Conservation (phyloP, 805 yeast genomes). For the Lipomyces anomalus region DNA sequence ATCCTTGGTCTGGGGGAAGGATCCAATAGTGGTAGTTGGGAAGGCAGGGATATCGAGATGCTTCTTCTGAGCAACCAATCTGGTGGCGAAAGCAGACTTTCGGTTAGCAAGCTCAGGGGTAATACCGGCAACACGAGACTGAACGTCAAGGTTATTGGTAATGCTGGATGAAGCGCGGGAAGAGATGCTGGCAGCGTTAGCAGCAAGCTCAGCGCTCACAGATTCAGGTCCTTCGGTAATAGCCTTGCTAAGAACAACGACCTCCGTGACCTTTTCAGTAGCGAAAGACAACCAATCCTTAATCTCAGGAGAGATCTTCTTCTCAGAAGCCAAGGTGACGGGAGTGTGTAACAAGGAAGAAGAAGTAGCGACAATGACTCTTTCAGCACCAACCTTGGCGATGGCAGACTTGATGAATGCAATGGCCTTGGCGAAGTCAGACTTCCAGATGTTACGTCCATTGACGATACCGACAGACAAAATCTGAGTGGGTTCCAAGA, state of each 20-base stretch:
- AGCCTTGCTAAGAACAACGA: constrained; percentile 83
- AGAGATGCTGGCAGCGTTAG: constrained; percentile 79
- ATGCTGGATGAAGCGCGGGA: constrained; percentile 81
- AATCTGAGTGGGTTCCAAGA: constrained; percentile 63
- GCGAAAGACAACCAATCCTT: constrained; percentile 98
- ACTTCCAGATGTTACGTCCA: constrained; percentile 99
- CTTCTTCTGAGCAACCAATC: constrained; percentile 82
- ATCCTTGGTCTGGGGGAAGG: constrained; percentile 99
- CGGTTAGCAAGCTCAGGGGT: constrained; percentile 67
- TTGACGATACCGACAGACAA: constrained; percentile 96
- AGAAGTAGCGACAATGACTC: constrained; percentile 87
- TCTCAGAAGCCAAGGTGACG: constrained; percentile 88
- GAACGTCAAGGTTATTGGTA: constrained; percentile 88
- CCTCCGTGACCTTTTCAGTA: constrained; percentile 90
- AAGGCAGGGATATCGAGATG: constrained; percentile 90
- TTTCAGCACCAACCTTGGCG: constrained; percentile 75
- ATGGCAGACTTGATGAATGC: constrained; percentile 76
- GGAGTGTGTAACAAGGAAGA: constrained; percentile 98
- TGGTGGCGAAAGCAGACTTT: constrained; percentile 75
- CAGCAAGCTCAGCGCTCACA: constrained; percentile 69
- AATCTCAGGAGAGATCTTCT: constrained; percentile 82
- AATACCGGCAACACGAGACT: constrained; percentile 74
- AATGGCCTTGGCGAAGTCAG: constrained; percentile 84
- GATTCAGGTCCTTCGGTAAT: constrained; percentile 64
- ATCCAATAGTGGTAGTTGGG: constrained; percentile 99